Conservation (phyloP, 345 rosid species). For the Bretschneidera sinensis region DNA sequence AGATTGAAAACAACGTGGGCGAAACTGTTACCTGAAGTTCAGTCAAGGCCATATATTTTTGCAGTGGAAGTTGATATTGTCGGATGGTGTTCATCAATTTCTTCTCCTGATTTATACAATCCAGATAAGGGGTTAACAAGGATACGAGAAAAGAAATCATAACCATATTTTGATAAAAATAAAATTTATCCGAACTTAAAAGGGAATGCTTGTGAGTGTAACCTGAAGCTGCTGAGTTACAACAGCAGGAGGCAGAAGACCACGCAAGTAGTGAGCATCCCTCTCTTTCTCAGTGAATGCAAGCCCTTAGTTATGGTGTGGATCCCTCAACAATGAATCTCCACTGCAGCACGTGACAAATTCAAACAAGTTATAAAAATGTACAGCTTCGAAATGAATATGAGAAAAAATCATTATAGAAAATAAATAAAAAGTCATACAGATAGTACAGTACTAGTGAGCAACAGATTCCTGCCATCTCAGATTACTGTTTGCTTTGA, state of each 20-base stretch:
- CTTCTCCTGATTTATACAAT: slow-evolving; percentile 47
- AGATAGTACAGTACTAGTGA: too few species aligned
- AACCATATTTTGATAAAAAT: too few species aligned
- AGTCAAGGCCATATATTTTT: slow-evolving; percentile 84
- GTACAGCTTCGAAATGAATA: too few species aligned
- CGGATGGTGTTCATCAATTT: slow-evolving; percentile 62
- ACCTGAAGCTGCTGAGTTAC: slow-evolving; percentile 78
- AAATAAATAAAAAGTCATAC: too few species aligned
- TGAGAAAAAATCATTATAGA: too few species aligned
- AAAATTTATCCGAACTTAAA: too few species aligned
- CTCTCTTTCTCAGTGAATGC: slow-evolving; percentile 82
- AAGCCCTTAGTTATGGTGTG: slow-evolving; percentile 88
- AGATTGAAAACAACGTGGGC: not conserved
- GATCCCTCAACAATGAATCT: slow-evolving; percentile 73
- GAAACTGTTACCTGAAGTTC: slow-evolving; percentile 61
- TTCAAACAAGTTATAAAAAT: too few species aligned
- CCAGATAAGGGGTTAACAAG: not conserved
- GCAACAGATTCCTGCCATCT: too few species aligned
- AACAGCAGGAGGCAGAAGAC: slow-evolving; percentile 75
- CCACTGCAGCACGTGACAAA: slow-evolving; percentile 45
- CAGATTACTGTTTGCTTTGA: too few species aligned
- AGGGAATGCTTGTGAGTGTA: not conserved
- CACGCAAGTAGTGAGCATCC: slow-evolving; percentile 83
- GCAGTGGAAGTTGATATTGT: slow-evolving; percentile 67
- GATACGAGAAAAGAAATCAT: too few species aligned